A percentile compares a stretch with the other conserved stretches of the same genome.
These are phyloP conservation scores for Lactifluus echinatus DNA, from an alignment of 768 basidiomycete genomes.

Conservation along the genomic window DNA sequence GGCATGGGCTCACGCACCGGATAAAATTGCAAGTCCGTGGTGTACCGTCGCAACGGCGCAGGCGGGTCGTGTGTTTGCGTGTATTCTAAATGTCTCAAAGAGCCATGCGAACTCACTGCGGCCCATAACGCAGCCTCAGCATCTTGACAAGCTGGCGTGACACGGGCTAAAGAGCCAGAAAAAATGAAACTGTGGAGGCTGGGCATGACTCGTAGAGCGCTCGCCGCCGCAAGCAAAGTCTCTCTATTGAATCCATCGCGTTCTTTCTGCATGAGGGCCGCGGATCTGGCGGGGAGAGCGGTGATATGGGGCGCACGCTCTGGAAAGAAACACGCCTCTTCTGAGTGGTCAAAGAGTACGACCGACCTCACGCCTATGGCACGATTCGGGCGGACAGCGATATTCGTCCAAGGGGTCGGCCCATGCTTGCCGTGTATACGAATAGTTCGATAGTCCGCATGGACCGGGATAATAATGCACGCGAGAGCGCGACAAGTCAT, in stretches of 20 bases:
- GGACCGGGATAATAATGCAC: constrained; percentile 5
- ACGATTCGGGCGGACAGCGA: constrained; percentile 1
- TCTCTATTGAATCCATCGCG: neutral
- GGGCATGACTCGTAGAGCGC: constrained; percentile 4
- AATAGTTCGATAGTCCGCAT: constrained; percentile 10
- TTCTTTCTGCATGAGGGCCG: neutral
- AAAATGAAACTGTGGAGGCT: neutral
- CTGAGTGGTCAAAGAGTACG: constrained; percentile 1
- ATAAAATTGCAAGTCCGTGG: neutral
- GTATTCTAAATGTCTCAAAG: neutral
- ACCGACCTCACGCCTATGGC: constrained; percentile 4
- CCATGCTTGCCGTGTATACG: neutral
- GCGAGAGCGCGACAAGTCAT: neutral
- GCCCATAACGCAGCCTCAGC: constrained; percentile 2
- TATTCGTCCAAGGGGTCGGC: neutral
- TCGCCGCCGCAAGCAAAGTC: neutral
- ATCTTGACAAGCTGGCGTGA: neutral
- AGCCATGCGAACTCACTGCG: neutral
- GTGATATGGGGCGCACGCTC: neutral
- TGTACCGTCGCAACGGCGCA: neutral
- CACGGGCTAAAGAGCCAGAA: neutral
- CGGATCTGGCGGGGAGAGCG: too few species aligned
- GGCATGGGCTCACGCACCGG: neutral
- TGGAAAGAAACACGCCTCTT: neutral
- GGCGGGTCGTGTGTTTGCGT: neutral